Conservation (phyloP, 305 asterid species). For the Fraxinus ornus region DNA sequence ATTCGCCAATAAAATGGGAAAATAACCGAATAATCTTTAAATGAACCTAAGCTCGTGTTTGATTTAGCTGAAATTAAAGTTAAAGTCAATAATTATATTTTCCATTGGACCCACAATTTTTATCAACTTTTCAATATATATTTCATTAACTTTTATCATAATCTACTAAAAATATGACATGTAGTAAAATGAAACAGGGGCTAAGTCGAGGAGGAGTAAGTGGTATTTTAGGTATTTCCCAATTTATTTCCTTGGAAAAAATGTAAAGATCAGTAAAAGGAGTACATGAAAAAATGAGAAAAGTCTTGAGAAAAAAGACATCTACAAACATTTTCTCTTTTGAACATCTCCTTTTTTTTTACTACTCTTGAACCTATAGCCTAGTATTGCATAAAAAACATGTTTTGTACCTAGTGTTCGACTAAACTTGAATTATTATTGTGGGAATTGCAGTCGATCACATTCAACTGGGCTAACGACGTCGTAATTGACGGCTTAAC, state of each 20-base stretch:
- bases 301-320: not conserved
- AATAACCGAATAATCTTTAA: not conserved
- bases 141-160: no score
- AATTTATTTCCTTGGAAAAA: no score
- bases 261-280: no score
- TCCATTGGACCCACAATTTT: not conserved
- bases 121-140: no score
- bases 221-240: not conserved
- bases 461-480: constrained; percentile 55
- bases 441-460: constrained; percentile 46
- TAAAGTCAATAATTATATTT: no score
- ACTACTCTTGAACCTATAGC: not conserved
- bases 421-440: not conserved
- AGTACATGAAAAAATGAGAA: no score
- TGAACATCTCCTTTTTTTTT: no score
- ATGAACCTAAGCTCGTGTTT: not conserved
- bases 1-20: not conserved
- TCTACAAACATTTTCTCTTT: not conserved
- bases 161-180: no score
- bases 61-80: not conserved
- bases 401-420: no score
- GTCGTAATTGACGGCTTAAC: constrained; percentile 39
- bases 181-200: no score
- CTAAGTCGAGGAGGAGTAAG: no score
- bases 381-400: not conserved